phyloP scores from a whole-genome alignment of 306 rosid species.

The Carpinus viminea region DNA sequence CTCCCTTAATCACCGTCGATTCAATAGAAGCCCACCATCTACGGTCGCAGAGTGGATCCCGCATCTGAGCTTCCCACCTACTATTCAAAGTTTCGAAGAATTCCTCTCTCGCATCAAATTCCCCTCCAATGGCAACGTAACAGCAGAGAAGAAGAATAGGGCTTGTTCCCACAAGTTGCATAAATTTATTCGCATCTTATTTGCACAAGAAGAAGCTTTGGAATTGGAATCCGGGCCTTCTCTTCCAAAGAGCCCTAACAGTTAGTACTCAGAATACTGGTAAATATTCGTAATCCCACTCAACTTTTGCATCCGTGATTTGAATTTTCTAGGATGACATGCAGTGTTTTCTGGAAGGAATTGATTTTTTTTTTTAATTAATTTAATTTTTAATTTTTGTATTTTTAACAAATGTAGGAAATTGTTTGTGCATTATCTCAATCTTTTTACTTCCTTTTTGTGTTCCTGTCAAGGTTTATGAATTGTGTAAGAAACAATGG shows the following conservation, averaged over 20 bases:
- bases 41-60: neutral
- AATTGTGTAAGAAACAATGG: conserved; percentile 47
- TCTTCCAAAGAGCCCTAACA: neutral
- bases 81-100: conserved; percentile 13
- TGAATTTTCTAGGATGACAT: neutral
- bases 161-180: neutral
- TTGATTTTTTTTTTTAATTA: neutral
- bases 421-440: neutral
- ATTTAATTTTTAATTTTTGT: too few species aligned
- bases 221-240: neutral
- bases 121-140: neutral
- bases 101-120: neutral
- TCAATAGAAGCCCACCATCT: neutral
- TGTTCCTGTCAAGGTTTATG: conserved; percentile 18
- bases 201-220: neutral
- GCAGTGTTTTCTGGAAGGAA: neutral
- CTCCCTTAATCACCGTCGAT: neutral
- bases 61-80: neutral
- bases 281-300: neutral
- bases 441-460: neutral
- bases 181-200: neutral
- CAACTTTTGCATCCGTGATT: neutral
- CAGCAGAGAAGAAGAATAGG: conserved; percentile 4
- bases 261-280: neutral
- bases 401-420: neutral